Base-by-base conservation (phyloP, 306 rosid genomes). In the Parietaria judaica region DNA sequence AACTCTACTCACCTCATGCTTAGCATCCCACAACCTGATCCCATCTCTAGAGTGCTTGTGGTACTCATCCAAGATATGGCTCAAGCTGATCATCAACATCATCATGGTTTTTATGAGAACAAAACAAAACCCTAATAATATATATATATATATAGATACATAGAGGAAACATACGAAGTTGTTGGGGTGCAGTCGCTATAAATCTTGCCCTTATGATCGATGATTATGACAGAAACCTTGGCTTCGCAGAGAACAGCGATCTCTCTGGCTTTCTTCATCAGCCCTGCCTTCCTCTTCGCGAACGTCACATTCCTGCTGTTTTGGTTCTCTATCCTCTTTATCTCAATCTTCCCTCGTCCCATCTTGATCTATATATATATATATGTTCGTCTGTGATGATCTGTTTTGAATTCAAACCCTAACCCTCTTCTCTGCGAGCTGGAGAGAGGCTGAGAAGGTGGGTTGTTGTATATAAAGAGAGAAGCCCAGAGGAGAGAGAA, bases 331-430 rank as follows among this genome's bases (percentile, higher is more conserved):
- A 88, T 91, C 72, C 95, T 88, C 78, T 84, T 88, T 46, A 91
- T 91, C 84, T 91, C 98, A 67, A 91, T 88, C 92, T 91, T 91
- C 12, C 96, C 98, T 34, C 98, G 85, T 45, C 98, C 98, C 98
- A 91, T 87, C 63, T 71, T 70, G 2, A 46, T 44, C 47, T 7
- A 36, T 31, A 10, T 11, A 35, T 47, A 35, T 47, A n/a, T 41
- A 36, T 58, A 23, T 23, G 31, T 23, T 23, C 31, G 1, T 23
- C 31, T 13, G 50, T 14, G 15, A 6, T 0, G 41, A 5, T 14
- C 31, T 39, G 0, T 15, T 15, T 15, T 14, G 11, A 2, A 3
- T 7, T 38, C 48, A 15, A 13, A 11, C 37, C 61, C 50, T 46
- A 46, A 11, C 37, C 15, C 6, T 35, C 38, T 54, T 54, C 39